Evolutionary conservation across 2,329 filamentous ascomycete genomes (phyloP).

Genomic region (Diaporthe nobilis): DNA sequence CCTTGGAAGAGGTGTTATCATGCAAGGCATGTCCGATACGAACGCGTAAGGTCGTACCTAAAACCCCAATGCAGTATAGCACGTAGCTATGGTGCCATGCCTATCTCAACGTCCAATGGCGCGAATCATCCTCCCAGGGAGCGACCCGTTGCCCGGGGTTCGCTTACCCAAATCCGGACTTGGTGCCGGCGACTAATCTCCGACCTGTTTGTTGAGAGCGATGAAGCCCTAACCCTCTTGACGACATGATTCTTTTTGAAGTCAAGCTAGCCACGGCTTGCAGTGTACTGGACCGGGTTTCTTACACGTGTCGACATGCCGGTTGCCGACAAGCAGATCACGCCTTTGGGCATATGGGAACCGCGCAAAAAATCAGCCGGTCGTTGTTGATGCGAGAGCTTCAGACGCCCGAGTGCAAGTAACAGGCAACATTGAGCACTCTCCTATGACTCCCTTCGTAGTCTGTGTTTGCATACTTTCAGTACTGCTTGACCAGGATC

Average conservation of each 20-base stretch:
- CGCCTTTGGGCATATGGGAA: neutral
- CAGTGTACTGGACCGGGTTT: neutral
- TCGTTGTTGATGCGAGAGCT: neutral
- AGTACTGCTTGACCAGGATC: no score
- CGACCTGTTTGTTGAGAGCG: neutral
- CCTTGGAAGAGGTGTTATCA: slow-evolving; percentile 18
- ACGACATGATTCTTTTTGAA: neutral
- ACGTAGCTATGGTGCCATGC: slow-evolving; percentile 18
- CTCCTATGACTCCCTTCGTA: neutral
- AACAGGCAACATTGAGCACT: no score
- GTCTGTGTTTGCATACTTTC: no score
- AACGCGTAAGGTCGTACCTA: slow-evolving; percentile 6
- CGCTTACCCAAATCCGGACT: neutral
- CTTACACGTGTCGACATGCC: neutral
- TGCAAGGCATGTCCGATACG: slow-evolving; percentile 6
- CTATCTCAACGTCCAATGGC: slow-evolving; percentile 9
- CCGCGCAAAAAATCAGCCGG: no score
- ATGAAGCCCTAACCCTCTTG: slow-evolving; percentile 15
- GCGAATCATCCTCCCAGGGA: slow-evolving; percentile 11
- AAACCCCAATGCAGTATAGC: neutral
- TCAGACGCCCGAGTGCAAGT: neutral
- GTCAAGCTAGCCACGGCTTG: neutral
- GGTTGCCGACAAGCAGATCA: neutral
- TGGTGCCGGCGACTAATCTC: slow-evolving; percentile 16
- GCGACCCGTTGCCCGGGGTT: slow-evolving; percentile 9